These are phyloP conservation scores for Spathaspora boniae DNA, from an alignment of 805 yeast genomes.

Conservation along the genomic window DNA sequence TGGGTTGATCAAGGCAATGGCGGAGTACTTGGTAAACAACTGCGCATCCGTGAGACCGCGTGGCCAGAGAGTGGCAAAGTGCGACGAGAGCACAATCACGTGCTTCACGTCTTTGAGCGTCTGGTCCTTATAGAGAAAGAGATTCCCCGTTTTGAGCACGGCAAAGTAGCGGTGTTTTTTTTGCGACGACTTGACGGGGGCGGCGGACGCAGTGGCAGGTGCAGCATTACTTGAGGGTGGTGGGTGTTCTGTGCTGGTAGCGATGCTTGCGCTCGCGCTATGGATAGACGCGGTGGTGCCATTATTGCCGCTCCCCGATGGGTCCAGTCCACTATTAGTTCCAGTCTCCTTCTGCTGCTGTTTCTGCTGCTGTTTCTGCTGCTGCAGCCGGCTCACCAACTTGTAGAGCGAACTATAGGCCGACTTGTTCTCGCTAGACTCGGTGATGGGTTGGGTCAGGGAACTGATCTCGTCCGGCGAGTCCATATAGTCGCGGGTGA, in stretches of 20 bases:
- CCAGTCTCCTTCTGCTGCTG: constrained; percentile 8
- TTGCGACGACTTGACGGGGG: constrained; percentile 17
- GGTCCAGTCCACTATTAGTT: too few relatives aligned
- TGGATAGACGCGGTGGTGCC: too few relatives aligned
- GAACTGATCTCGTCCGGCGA: constrained; percentile 46
- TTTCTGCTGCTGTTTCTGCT: constrained; percentile 3
- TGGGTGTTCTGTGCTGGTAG: not conserved
- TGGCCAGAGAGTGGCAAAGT: constrained; percentile 84
- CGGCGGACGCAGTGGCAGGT: constrained; percentile 1
- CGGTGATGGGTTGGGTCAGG: constrained; percentile 40
- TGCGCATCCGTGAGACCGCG: constrained; percentile 68
- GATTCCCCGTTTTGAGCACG: constrained; percentile 79
- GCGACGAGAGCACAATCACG: constrained; percentile 71
- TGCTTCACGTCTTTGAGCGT: constrained; percentile 63
- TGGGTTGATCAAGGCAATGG: constrained; percentile 62
- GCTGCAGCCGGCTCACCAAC: constrained; percentile 36
- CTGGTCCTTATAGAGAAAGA: constrained; percentile 79
- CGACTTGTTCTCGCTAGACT: constrained; percentile 41
- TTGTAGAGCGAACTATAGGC: constrained; percentile 63
- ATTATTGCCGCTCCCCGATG: too few relatives aligned
- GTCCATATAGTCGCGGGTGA: constrained; percentile 68
- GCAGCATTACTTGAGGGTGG: not conserved
- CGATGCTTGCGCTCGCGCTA: too few relatives aligned
- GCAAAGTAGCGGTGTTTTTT: constrained; percentile 64
- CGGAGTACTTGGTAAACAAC: constrained; percentile 73